Evolutionary conservation across 202 grass and related monocot species (phyloP).

Genomic region (Thinopyrum obtusiflorum): DNA sequence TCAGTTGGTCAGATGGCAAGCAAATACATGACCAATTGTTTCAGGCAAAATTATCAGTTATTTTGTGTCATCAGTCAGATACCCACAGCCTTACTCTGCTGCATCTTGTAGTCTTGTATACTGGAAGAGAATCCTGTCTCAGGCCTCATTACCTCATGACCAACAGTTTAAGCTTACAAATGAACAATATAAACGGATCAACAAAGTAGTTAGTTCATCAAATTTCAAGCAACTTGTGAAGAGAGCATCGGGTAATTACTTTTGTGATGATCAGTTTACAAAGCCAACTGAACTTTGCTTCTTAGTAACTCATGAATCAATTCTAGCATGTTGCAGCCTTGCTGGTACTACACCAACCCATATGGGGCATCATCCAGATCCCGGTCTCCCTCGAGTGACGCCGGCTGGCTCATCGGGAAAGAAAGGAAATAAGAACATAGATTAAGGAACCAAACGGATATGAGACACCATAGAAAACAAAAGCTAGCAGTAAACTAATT

Average conservation of each 20-base stretch:
- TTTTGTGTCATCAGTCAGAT: not conserved
- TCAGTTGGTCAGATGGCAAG: not conserved
- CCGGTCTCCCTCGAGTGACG: too few relatives aligned
- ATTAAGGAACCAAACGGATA: not conserved
- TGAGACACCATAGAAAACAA: not conserved
- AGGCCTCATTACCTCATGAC: not conserved
- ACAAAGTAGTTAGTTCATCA: not conserved
- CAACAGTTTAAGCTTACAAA: constrained; percentile 19
- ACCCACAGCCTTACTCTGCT: not conserved
- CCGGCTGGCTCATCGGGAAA: too few relatives aligned
- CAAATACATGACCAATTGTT: not conserved
- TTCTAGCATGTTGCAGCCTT: too few relatives aligned
- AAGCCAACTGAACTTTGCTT: not conserved
- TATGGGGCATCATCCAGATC: too few relatives aligned
- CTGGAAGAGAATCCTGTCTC: not conserved
- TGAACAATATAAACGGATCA: not conserved
- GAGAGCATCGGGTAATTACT: not conserved
- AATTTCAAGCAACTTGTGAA: constrained; percentile 29
- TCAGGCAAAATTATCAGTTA: not conserved
- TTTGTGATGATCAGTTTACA: not conserved
- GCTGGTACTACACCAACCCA: too few relatives aligned
- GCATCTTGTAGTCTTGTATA: not conserved
- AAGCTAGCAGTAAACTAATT: not conserved
- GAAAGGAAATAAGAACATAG: too few relatives aligned
- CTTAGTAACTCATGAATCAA: not conserved